Evolutionary conservation across 1,284 basidiomycete species (phyloP), one percentile per base, ranked within the genome.

Genomic region (Malassezia equina): DNA sequence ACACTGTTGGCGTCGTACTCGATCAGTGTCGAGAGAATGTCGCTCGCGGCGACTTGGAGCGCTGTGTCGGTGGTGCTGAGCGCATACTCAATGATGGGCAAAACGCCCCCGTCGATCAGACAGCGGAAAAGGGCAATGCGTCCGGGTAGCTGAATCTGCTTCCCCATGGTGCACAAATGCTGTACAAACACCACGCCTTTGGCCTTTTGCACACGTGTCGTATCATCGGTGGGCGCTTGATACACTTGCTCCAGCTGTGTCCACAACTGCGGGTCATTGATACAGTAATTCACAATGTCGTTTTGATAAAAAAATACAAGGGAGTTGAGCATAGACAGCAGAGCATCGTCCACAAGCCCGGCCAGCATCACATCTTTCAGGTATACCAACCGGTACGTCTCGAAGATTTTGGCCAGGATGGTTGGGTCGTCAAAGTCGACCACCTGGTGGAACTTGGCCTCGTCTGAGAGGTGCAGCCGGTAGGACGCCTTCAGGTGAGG

Each of bases 241-340:
- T 89, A 93, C 32, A 87, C 78, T 36, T 79, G 78, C 45, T 91
- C 86, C 24, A 95, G 80, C 52, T 89, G 84, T 31, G 80, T 79
- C 25, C 96, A 78, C 73, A 95, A 86, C 5, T 76, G 72, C 5
- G 82, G 81, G 70, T 91, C 87, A 53, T 80, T 81, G 69, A 90
- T 86, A 44, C 95, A 83, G 73, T 93, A 85, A 51, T 81, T 84
- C 71, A 96, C 89, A 70, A 98, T 96, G 76, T 98, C 93, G 68
- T 93, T 90, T 76, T 99, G 93, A 77, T 96, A 94, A 81, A 93
- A 98, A 74, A 96, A 93, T 74, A 98, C 89, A 76, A 89, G 88
- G 15, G 89, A 90, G 77, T 90, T 95, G 67, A 98, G 82, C 66
- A 95, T 89, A 66, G 90, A 90, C 79, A 95, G 94, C 0, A 90